Percentiles rank a stretch among this genome's conserved stretches.
Evolutionary conservation across 192 early-diverging fungal species (phyloP).

Genomic region (Backusella psychrophila): DNA sequence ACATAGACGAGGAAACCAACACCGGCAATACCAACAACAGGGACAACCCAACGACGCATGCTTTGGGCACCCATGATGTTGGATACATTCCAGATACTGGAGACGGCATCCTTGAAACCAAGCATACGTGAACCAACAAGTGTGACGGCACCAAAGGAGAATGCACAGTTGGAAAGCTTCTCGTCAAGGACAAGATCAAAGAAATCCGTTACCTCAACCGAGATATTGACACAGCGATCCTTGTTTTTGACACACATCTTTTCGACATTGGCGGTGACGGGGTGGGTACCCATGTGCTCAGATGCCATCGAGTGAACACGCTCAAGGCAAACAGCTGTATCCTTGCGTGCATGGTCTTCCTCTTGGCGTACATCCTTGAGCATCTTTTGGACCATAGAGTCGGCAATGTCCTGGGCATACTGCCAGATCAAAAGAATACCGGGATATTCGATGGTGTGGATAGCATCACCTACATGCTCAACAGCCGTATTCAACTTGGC

Average conservation of each 20-base stretch:
- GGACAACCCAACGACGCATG: constrained; percentile 59
- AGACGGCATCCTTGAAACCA: constrained; percentile 31
- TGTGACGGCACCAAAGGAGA: constrained; percentile 30
- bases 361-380: constrained; percentile 59
- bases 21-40: constrained; percentile 57
- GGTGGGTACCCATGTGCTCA: constrained; percentile 34
- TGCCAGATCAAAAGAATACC: constrained; percentile 83
- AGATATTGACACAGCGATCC: constrained; percentile 21
- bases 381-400: constrained; percentile 63
- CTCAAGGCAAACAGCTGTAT: constrained; percentile 37
- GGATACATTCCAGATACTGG: constrained; percentile 41
- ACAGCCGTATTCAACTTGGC: constrained; percentile 49
- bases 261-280: constrained; percentile 19
- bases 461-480: constrained; percentile 64
- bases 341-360: constrained; percentile 53
- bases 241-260: constrained; percentile 19
- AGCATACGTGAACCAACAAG: constrained; percentile 37
- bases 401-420: constrained; percentile 80
- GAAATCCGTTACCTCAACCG: constrained; percentile 37
- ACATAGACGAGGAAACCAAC: constrained; percentile 62
- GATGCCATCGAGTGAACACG: constrained; percentile 39
- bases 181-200: constrained; percentile 40
- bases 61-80: constrained; percentile 62
- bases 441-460: constrained; percentile 71
- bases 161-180: constrained; percentile 20